phyloP scores from a whole-genome alignment of 805 yeast species.

The Scheffersomyces stipitis region DNA sequence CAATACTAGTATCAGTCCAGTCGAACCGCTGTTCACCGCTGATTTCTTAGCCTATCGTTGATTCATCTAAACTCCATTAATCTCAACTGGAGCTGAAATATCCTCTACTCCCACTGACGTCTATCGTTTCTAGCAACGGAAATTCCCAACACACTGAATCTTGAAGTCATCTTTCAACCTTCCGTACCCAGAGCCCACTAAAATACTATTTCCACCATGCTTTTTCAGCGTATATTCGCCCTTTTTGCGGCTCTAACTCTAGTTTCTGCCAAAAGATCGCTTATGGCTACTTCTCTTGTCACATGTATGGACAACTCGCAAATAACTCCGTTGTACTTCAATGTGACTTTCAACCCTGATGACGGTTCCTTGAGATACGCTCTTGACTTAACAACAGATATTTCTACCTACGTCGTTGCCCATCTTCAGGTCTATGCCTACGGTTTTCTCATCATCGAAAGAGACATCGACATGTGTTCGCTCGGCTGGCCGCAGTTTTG shows the following conservation, averaged over 20 bases:
- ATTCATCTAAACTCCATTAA: too few relatives aligned
- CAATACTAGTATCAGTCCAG: too few relatives aligned
- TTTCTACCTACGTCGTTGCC: conserved; percentile 67
- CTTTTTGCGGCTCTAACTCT: neutral
- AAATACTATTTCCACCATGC: too few relatives aligned
- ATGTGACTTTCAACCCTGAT: conserved; percentile 75
- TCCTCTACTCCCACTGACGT: too few relatives aligned
- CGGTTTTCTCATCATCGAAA: conserved; percentile 69
- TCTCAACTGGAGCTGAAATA: too few relatives aligned
- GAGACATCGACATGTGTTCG: conserved; percentile 60
- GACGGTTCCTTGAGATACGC: conserved; percentile 65
- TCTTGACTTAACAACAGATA: conserved; percentile 66
- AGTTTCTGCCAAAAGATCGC: conserved; percentile 21
- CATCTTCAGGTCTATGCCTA: conserved; percentile 78
- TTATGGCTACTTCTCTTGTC: conserved; percentile 72
- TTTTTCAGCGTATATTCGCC: neutral
- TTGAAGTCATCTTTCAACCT: too few relatives aligned
- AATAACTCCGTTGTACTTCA: conserved; percentile 69
- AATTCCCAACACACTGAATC: too few relatives aligned
- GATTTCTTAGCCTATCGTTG: too few relatives aligned
- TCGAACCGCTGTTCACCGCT: too few relatives aligned
- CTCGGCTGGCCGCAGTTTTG: conserved; percentile 84
- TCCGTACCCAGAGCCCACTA: too few relatives aligned
- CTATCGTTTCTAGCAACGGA: too few relatives aligned
- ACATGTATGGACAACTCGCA: conserved; percentile 80